Evolutionary conservation across 805 yeast genomes (phyloP), one percentile per base, ranked within the genome.

Genomic region (Schwanniomyces yamadae): DNA sequence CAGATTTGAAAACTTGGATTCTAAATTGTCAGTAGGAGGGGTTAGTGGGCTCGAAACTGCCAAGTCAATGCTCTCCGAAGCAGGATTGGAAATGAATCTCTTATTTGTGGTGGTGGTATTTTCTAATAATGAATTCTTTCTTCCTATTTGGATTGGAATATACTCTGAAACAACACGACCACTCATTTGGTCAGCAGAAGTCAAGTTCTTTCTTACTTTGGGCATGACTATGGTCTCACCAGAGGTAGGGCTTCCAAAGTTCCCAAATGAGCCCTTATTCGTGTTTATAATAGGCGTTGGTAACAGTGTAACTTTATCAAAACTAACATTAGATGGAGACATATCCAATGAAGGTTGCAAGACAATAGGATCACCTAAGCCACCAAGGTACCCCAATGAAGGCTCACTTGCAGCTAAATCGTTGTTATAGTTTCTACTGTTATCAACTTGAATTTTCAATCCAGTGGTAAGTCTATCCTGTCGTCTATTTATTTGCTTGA

Each of bases 201-300:
- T n/a, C n/a, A n/a, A n/a, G n/a, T n/a, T n/a, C n/a, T n/a, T n/a
- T n/a, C n/a, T n/a, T n/a, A n/a, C n/a, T n/a, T n/a, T n/a, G n/a
- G n/a, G n/a, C n/a, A n/a, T n/a, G n/a, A n/a, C n/a, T n/a, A n/a
- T n/a, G n/a, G n/a, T n/a, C n/a, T 27, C 5, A 16, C 29, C 4
- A 11, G 29, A 10, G 29, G 20, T 27, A 20, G 17, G n/a, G 20
- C n/a, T 15, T 12, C 29, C 11, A 32, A 43, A 45, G 17, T 30
- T 42, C 4, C 44, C 28, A 38, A 55, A 54, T 4, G 52, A 43
- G 1, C 52, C 55, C 21, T 33, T 24, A 13, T 26, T 25, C 23
- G 26, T 42, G 19, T 48, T 54, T 5, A 62, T 46, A 2, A 71
- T 48, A 1, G 78, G 78, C 0, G 77, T 70, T 3, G 78, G 78